Percentiles rank a stretch among this genome's conserved stretches.
Evolutionary conservation across 2,329 filamentous ascomycete genomes (phyloP).

Genomic region (Gnomoniopsis sp.): DNA sequence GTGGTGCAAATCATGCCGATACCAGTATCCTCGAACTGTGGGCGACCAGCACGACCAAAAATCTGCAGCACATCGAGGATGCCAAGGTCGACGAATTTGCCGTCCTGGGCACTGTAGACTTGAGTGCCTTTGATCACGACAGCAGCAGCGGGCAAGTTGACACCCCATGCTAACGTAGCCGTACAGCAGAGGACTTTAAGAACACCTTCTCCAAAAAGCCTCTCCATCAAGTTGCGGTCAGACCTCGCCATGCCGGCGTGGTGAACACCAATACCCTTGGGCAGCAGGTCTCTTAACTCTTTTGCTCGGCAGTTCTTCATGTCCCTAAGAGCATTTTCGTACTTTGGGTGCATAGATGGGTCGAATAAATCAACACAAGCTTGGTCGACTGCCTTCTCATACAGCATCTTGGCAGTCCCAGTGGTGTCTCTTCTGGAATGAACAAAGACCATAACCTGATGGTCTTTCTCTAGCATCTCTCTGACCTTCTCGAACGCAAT

Average conservation of each 20-base stretch:
- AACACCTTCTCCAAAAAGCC: slow-evolving; percentile 86
- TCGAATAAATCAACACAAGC: slow-evolving; percentile 80
- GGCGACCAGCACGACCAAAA: slow-evolving; percentile 95
- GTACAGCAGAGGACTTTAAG: slow-evolving; percentile 98
- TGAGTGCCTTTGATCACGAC: slow-evolving; percentile 98
- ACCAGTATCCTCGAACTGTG: slow-evolving; percentile 95
- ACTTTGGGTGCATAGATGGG: slow-evolving; percentile 72
- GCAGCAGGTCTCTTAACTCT: slow-evolving; percentile 83
- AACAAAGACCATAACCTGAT: slow-evolving; percentile 99
- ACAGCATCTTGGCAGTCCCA: slow-evolving; percentile 78
- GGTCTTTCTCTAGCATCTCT: slow-evolving; percentile 86
- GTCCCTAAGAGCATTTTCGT: slow-evolving; percentile 75
- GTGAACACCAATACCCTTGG: slow-evolving; percentile 90
- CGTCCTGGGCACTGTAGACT: slow-evolving; percentile 92
- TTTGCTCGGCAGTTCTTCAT: slow-evolving; percentile 82
- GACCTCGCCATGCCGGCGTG: slow-evolving; percentile 95
- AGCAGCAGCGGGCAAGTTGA: slow-evolving; percentile 93
- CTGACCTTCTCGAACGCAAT: slow-evolving; percentile 91
- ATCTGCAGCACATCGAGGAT: slow-evolving; percentile 97
- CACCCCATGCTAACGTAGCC: slow-evolving; percentile 95
- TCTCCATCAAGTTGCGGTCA: slow-evolving; percentile 93
- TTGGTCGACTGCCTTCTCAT: slow-evolving; percentile 82
- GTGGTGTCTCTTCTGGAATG: slow-evolving; percentile 95
- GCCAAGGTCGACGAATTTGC: slow-evolving; percentile 93
- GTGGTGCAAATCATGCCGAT: slow-evolving; percentile 98